These are phyloP conservation scores for Capsella bursapastoris DNA, from an alignment of 345 rosid species.

Conservation along the genomic window DNA sequence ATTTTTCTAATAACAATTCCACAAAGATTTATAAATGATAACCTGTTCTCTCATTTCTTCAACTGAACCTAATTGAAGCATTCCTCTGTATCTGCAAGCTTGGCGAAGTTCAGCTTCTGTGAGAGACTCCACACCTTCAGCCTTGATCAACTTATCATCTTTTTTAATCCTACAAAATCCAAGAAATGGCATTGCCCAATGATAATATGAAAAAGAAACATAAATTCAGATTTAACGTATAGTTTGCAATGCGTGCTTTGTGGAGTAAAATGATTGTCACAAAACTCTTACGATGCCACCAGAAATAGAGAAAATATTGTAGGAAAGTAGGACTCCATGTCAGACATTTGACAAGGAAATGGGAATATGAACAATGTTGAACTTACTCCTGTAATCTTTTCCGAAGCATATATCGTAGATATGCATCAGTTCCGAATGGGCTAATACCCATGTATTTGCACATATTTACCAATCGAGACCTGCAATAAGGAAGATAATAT, in stretches of 20 bases:
- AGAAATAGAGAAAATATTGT: not conserved
- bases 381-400: slow-evolving; percentile 86
- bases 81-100: slow-evolving; percentile 94
- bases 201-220: not conserved
- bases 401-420: slow-evolving; percentile 93
- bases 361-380: slow-evolving; percentile 1
- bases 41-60: slow-evolving; percentile 98
- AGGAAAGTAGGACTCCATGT: not conserved
- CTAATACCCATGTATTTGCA: slow-evolving; percentile 98
- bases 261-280: not conserved
- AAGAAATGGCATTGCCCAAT: slow-evolving; percentile 7
- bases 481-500: slow-evolving; percentile 48
- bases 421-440: slow-evolving; percentile 95
- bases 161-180: slow-evolving; percentile 72
- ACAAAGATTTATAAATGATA: not conserved
- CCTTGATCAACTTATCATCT: slow-evolving; percentile 92
- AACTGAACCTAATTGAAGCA: slow-evolving; percentile 86
- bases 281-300: not conserved
- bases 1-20: not conserved
- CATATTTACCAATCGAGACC: slow-evolving; percentile 95
- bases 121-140: slow-evolving; percentile 93
- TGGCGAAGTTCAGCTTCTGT: slow-evolving; percentile 91
- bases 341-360: slow-evolving; percentile 7
- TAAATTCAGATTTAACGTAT: not conserved
- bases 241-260: not conserved